Base-by-base conservation (phyloP, 140 eudicot genomes). In the Erigeron philadelphicus region DNA sequence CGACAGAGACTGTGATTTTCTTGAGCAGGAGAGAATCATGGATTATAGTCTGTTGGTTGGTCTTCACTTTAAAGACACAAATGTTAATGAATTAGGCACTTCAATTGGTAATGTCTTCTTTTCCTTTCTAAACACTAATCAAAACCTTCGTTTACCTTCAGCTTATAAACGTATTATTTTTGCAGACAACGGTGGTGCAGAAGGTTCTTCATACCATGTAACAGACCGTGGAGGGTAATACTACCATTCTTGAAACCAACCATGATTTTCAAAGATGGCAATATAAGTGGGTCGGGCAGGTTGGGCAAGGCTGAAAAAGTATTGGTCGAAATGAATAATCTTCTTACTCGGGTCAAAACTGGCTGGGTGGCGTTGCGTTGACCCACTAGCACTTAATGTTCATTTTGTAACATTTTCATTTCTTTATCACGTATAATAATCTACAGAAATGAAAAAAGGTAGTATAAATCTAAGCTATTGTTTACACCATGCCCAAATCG, bases 21-120 rank as follows among this genome's bases (percentile, higher is more conserved):
- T 94, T 13, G 97, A 94, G 71, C 96, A 94, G 41, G 99, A 89
- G 77, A 89, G 95, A 68, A 85, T 94, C 49, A 94, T 94, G 99
- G 99, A 94, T 70, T 94, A 94, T 63, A 94, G 99, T 71, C 85
- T 94, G 46, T 73, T 94, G 65, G 95, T 94, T 49, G 99, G 99
- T 42, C 82, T 94, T 73, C 97, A 89, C 61, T 94, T 94, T 53
- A 94, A 79, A 80, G 99, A 87, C 68, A 80, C 82, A 49, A 58
- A 73, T 54, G 85, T 61, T 46, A 64, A n/a, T 40, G 66, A 65
- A 44, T 55, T 74, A 74, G 78, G 72, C 3, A 81, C 88, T 2
- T 88, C 89, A 48, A 53, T 59, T 43, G 89, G 85, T 86, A 49
- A 67, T 50, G 17, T 64, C 81, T 60, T 54, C 0, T 54, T 10